Base-by-base conservation (phyloP, 352 stramenopile species). In the Blastocystis sp. region DNA sequence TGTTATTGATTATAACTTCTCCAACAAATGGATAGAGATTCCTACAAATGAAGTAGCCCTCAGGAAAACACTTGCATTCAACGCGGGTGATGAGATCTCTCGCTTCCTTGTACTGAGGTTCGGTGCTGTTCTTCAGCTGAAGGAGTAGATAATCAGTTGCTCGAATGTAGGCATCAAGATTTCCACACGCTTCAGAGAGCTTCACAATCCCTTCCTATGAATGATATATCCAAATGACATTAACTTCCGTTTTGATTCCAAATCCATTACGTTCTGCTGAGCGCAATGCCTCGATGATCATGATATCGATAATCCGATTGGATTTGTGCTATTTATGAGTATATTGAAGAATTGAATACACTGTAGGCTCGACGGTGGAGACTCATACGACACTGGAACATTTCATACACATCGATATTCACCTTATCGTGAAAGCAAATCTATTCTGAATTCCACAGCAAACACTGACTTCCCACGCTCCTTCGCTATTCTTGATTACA, bases 351-450 rank as follows among this genome's bases (percentile, higher is more conserved):
- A 35, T 1, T n/a, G 15, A 35, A 24, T 22, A 89, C 66, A 5
- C 51, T 78, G 27, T 89, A 89, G 19, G 66, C 78, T n/a, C 66
- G 66, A 24, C 60, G 37, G 33, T 59, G 51, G 11, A 89, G 44
- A 77, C 53, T 79, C 48, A 89, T 76, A 11, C 66, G 42, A 40
- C 60, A 79, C 27, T 89, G 66, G 54, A 89, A 89, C 60, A 89
- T 79, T 15, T 89, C 60, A 22, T 40, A 89, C 7, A 89, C 60
- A 48, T 89, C 60, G 33, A 78, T 51, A n/a, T 76, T 62, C 30
- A 77, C 60, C 42, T 89, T 79, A 6, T 79, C 40, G 27, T 89
- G 73, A 56, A 89, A 79, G 30, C 60, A 89, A 57, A 89, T 89
- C 66, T 82, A 44, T 6, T n/a, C 11, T 35, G 58, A n/a, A 60